phyloP scores from a whole-genome alignment of 768 basidiomycete genomes.

The Leucogyrophana mollusca region DNA sequence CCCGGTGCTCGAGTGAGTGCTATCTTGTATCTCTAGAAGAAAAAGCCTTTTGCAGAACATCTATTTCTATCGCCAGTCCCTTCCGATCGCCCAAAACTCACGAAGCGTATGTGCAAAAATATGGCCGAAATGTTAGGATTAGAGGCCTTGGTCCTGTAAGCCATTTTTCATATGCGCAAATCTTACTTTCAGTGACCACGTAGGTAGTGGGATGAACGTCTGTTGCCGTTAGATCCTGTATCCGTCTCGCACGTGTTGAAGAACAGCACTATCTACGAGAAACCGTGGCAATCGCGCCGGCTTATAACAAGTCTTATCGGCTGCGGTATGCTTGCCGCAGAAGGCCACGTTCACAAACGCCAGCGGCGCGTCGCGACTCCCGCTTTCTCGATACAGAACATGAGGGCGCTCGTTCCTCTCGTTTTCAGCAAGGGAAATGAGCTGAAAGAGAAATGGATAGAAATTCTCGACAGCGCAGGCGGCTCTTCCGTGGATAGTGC shows the following conservation, averaged over 20 bases:
- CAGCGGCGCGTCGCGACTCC: constrained; percentile 77
- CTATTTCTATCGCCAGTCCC: constrained; percentile 38
- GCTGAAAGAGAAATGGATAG: constrained; percentile 60
- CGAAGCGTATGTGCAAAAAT: constrained; percentile 51
- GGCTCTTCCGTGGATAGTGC: constrained; percentile 12
- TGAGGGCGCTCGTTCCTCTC: constrained; percentile 69
- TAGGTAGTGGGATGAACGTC: constrained; percentile 70
- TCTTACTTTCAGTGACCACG: not conserved
- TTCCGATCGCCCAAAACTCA: constrained; percentile 52
- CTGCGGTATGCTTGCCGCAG: constrained; percentile 77
- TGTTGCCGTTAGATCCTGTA: constrained; percentile 78
- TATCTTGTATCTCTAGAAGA: not conserved
- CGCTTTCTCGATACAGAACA: constrained; percentile 78
- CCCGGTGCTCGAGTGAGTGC: constrained; percentile 56
- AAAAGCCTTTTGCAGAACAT: not conserved
- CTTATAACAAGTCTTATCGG: constrained; percentile 80
- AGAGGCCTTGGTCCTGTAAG: constrained; percentile 68
- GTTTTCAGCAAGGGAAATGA: constrained; percentile 67
- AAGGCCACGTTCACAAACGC: constrained; percentile 75
- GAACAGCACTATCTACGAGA: constrained; percentile 72
- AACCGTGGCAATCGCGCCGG: constrained; percentile 77
- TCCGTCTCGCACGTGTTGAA: constrained; percentile 75
- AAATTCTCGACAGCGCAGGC: constrained; percentile 38
- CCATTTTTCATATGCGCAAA: constrained; percentile 12
- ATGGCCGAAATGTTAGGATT: constrained; percentile 70